Evolutionary conservation across 768 basidiomycete genomes (phyloP).

Genomic region (Phlegmacium glaucopus): DNA sequence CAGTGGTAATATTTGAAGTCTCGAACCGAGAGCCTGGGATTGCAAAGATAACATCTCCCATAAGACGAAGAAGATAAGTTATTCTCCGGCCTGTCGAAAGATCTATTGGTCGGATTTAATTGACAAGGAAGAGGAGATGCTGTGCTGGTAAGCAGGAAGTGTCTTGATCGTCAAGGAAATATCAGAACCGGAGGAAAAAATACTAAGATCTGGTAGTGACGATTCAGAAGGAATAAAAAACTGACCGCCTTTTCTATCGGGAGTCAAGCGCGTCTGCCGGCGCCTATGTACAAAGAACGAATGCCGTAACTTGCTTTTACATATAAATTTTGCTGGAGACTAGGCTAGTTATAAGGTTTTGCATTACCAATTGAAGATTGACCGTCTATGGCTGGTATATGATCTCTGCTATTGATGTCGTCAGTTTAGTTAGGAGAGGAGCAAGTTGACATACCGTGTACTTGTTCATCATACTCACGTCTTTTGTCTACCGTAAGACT

Average conservation of each 20-base stretch:
- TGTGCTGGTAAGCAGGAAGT: conserved; percentile 53
- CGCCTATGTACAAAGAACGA: too few species aligned
- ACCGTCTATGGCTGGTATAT: too few species aligned
- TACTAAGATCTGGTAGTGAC: background rate
- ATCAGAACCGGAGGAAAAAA: conserved; percentile 35
- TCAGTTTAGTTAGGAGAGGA: too few species aligned
- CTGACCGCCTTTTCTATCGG: conserved; percentile 73
- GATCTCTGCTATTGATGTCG: too few species aligned
- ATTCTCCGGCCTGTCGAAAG: conserved; percentile 67
- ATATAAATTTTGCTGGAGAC: too few species aligned
- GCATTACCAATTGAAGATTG: too few species aligned
- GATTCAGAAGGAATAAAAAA: background rate
- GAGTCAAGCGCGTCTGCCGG: conserved; percentile 32
- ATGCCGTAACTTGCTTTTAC: too few species aligned
- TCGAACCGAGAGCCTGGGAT: conserved; percentile 53
- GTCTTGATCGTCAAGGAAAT: conserved; percentile 53
- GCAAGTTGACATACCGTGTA: too few species aligned
- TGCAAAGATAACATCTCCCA: conserved; percentile 58
- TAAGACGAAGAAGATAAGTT: conserved; percentile 67
- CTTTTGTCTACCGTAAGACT: too few species aligned
- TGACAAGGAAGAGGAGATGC: conserved; percentile 53
- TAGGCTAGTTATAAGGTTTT: too few species aligned
- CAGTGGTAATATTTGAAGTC: background rate
- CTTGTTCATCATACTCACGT: too few species aligned
- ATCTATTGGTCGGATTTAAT: conserved; percentile 73